These are phyloP conservation scores for Colletotrichum truncatum DNA, from an alignment of 2,329 filamentous ascomycete species.

Conservation along the genomic window DNA sequence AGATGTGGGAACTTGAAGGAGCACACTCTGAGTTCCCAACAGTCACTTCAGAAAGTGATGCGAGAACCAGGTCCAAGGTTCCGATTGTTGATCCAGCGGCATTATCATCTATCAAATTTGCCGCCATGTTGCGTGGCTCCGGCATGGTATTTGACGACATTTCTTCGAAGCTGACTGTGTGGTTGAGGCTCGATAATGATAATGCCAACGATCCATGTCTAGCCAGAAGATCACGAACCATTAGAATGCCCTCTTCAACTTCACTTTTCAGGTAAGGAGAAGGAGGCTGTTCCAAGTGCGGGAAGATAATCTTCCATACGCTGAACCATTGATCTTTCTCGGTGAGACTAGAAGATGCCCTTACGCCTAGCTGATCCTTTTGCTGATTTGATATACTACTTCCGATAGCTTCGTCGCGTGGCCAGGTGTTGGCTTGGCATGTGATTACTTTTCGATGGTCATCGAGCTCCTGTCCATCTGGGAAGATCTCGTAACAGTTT, in stretches of 20 bases:
- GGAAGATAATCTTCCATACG: background rate
- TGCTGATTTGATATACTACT: background rate
- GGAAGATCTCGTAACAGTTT: background rate
- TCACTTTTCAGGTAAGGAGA: background rate
- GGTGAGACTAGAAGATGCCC: background rate
- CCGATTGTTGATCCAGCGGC: background rate
- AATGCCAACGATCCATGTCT: background rate
- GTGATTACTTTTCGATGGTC: background rate
- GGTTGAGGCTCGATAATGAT: background rate
- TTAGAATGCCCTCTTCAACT: background rate
- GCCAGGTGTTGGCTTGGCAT: background rate
- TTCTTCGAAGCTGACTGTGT: background rate
- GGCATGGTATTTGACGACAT: background rate
- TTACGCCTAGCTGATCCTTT: background rate
- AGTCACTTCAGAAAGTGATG: too few relatives aligned
- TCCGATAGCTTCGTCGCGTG: background rate
- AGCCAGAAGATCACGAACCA: background rate
- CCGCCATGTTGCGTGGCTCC: background rate
- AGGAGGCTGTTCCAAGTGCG: background rate
- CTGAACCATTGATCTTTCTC: background rate
- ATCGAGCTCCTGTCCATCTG: background rate
- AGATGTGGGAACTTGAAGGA: too few relatives aligned
- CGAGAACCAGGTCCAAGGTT: background rate
- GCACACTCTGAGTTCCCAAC: too few relatives aligned
- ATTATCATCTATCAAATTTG: background rate